phyloP scores from a whole-genome alignment of 2,329 filamentous ascomycete genomes.

The Botrytis elliptica region DNA sequence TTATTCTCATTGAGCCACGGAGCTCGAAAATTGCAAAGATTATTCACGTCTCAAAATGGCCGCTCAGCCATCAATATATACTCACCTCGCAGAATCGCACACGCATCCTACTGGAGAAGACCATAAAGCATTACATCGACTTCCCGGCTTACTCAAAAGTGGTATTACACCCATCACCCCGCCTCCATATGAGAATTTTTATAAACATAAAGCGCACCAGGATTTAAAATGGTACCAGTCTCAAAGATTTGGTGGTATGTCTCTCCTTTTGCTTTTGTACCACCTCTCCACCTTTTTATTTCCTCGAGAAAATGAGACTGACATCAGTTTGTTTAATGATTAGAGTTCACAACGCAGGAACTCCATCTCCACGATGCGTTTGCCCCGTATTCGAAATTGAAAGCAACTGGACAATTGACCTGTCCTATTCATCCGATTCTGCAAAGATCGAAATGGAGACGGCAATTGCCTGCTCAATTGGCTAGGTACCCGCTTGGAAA shows the following conservation, averaged over 20 bases:
- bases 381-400: neutral
- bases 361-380: conserved; percentile 8
- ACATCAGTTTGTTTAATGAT: neutral
- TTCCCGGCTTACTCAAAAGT: conserved; percentile 6
- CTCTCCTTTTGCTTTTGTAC: neutral
- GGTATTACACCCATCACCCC: conserved; percentile 15
- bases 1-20: neutral
- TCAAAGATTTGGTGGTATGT: conserved; percentile 6
- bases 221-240: conserved; percentile 11
- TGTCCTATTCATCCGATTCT: conserved; percentile 17
- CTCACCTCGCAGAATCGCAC: conserved; percentile 4
- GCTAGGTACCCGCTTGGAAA: conserved; percentile 11
- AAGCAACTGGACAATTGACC: neutral
- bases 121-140: neutral
- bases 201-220: conserved; percentile 7
- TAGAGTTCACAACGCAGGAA: conserved; percentile 9
- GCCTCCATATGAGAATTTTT: conserved; percentile 8
- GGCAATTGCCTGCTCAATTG: neutral
- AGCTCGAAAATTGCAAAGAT: neutral
- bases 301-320: fast-evolving
- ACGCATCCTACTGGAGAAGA: conserved; percentile 8
- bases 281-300: no score
- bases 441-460: conserved; percentile 11
- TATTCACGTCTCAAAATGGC: neutral
- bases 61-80: neutral